These are phyloP conservation scores for Adansonia grandidieri DNA, from an alignment of 441 rosid species.

Conservation along the genomic window DNA sequence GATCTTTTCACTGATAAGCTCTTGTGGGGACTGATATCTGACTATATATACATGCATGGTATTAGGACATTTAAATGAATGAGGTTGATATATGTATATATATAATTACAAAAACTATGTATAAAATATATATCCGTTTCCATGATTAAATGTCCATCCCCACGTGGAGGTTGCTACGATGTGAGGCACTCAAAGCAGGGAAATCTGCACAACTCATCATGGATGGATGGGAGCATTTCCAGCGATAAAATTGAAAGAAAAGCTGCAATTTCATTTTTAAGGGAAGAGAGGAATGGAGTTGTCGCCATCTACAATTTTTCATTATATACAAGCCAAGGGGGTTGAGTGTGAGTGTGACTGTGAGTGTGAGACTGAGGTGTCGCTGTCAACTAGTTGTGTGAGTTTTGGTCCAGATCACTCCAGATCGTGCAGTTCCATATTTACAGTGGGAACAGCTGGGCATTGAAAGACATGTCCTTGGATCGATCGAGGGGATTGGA, in stretches of 20 bases:
- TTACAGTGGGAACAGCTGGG: neutral
- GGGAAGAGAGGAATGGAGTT: neutral
- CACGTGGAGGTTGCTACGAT: conserved; percentile 12
- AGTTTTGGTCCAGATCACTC: neutral
- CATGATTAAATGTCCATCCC: neutral
- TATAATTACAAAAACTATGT: no score
- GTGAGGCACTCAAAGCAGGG: neutral
- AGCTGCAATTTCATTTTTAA: no score
- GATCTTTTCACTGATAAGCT: neutral
- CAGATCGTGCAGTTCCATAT: neutral
- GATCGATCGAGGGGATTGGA: neutral
- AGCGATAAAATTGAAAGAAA: neutral
- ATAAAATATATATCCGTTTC: no score
- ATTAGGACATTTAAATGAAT: neutral
- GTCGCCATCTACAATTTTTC: neutral
- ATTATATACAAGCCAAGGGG: neutral
- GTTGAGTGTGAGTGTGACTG: no score
- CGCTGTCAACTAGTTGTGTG: conserved; percentile 20
- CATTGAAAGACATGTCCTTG: conserved; percentile 27
- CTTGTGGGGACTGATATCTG: neutral
- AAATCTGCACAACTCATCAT: conserved; percentile 3
- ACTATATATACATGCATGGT: neutral
- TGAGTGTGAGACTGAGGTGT: neutral
- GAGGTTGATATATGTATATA: no score
- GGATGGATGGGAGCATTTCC: neutral